Base-by-base conservation (phyloP, 257 asterid genomes). In the Pogostemon cablin region DNA sequence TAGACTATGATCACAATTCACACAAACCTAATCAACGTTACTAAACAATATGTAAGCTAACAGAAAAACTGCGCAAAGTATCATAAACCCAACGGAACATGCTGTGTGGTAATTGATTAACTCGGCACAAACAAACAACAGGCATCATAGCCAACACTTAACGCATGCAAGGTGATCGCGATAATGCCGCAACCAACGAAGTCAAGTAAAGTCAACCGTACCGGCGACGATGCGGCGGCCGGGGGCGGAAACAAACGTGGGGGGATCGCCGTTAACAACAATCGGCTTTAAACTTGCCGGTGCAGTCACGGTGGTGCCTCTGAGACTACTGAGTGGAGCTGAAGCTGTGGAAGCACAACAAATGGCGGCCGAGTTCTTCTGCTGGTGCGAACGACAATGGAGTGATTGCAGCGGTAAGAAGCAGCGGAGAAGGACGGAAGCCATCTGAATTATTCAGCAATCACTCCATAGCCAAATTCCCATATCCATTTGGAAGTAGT, bases 211-310 rank as follows among this genome's bases (percentile, higher is more conserved):
- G 6, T 62, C 25, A 63, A 39, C 41, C 75, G 20, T 78, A 93
- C 99, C 96, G 9, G 99, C 97, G 7, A 93, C 88, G 54, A 93
- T 91, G 56, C 96, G 82, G 53, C 96, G 96, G 68, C 91, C 97
- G 7, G 96, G 95, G 42, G 99, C 99, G 10, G 97, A 91, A 68
- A 91, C 96, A 67, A 82, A 91, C 60, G 99, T 91, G 71, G 97
- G 97, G 9, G 97, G 99, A 34, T 93, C 81, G 6, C 99, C 99
- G 68, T 71, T 50, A 3, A 93, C 90, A 0, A 88, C 85, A 35
- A 93, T 89, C 60, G 99, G 97, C 70, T 81, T 72, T 15, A 83
- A 81, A 81, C 66, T 74, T 5, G 62, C 71, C 37, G 11, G n/a
- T n/a, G 74, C 55, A 46, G 64, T 15, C 53, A 47, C 67, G 10